Evolutionary conservation across 768 basidiomycete genomes (phyloP), one percentile per base, ranked within the genome.

Genomic region (Lanmaoa rubissima): DNA sequence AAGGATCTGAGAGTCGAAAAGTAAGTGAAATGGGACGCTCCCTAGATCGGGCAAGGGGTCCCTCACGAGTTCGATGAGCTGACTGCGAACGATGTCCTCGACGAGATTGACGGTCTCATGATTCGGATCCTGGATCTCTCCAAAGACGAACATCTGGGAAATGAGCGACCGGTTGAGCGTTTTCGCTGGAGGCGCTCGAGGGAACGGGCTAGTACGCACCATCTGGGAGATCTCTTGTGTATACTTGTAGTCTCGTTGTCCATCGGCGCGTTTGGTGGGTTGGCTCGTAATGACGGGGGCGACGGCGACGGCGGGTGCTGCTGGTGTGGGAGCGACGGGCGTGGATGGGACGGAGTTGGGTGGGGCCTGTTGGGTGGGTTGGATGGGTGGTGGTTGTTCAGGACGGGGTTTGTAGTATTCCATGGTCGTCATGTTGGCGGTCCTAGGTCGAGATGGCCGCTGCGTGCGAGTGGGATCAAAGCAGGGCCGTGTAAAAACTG

Each of bases 211-310:
- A 24, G 21, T 24, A 61, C 75, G 36, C 44, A 90, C 92, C 94
- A 97, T 97, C 72, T 96, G 93, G 9, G 92, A 90, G 28, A 97
- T 97, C 73, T 97, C 94, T 58, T 88, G 87, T 1, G 83, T 82
- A 69, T 96, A 97, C 61, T 92, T 92, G 81, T 94, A 95, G 58
- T 91, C 90, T 59, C 81, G 69, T 39, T 62, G 65, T 28, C 71
- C 69, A 64, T 68, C 63, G 19, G 45, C 53, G 24, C 62, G 63
- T 49, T 61, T 69, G 45, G 4, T 2, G 28, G 62, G 57, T 26
- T 60, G 66, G 9, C 32, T 43, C 1, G 51, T 6, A 36, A 53
- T 13, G 31, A 44, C 46, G 36, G 69, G 58, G 2, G 47, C 49
- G 42, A 56, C 26, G 10, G 62, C 19, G 46, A 58, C 47, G 3